Percentiles rank a stretch among this genome's conserved stretches.
phyloP scores from a whole-genome alignment of 768 basidiomycete genomes.

The Kondoa subrosea region DNA sequence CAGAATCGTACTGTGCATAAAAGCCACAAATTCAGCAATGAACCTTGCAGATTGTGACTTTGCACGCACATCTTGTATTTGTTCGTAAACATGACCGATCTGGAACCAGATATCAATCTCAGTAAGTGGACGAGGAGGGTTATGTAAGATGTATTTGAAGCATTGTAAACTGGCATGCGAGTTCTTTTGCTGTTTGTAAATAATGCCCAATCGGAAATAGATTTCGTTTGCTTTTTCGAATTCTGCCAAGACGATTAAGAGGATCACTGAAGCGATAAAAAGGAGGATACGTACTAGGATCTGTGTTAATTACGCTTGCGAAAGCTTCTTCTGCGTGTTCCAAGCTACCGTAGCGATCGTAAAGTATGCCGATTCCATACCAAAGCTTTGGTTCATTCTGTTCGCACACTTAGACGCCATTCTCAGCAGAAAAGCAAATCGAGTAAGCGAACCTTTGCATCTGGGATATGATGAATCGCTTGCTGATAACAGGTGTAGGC shows the following conservation, averaged over 20 bases:
- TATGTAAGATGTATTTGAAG: slow-evolving; percentile 90
- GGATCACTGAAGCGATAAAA: neutral
- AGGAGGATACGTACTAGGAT: slow-evolving; percentile 51
- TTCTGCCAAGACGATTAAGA: slow-evolving; percentile 38
- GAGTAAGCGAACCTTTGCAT: slow-evolving; percentile 66
- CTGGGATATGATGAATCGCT: slow-evolving; percentile 83
- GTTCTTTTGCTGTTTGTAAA: slow-evolving; percentile 97
- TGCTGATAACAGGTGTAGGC: slow-evolving; percentile 98
- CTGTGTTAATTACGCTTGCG: slow-evolving; percentile 86
- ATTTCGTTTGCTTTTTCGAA: slow-evolving; percentile 99
- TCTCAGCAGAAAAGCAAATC: neutral
- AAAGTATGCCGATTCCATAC: slow-evolving; percentile 98
- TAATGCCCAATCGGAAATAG: slow-evolving; percentile 91
- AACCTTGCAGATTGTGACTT: neutral
- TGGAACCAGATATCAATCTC: slow-evolving; percentile 99
- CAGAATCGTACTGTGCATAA: slow-evolving; percentile 52
- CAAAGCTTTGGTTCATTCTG: slow-evolving; percentile 88
- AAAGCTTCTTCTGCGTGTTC: slow-evolving; percentile 99
- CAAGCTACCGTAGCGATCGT: slow-evolving; percentile 93
- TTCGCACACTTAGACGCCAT: slow-evolving; percentile 12
- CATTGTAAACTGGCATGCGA: slow-evolving; percentile 60
- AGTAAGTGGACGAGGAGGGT: slow-evolving; percentile 85
- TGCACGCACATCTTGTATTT: slow-evolving; percentile 75
- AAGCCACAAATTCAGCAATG: neutral
- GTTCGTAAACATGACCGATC: slow-evolving; percentile 95